Percentiles rank a stretch among this genome's conserved stretches.
Evolutionary conservation across 306 rosid genomes (phyloP).

Genomic region (cucumber (Cucumis sativus)): DNA sequence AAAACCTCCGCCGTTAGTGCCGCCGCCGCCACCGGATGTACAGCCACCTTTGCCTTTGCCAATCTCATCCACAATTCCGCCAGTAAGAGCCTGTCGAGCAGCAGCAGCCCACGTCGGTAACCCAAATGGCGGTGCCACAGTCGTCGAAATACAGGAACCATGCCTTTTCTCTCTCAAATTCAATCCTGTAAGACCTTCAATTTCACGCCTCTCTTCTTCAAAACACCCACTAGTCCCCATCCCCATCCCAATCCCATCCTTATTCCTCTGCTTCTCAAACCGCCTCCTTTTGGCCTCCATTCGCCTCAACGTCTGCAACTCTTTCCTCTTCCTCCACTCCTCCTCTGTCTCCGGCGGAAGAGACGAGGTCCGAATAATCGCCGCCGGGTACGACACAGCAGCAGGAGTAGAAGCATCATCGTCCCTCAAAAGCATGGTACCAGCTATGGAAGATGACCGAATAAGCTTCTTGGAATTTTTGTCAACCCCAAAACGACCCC

Average conservation of each 20-base stretch:
- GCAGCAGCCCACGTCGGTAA: constrained; percentile 25
- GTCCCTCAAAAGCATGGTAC: constrained; percentile 47
- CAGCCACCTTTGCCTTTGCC: constrained; percentile 28
- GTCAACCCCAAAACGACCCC: constrained; percentile 85
- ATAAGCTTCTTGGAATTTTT: constrained; percentile 40
- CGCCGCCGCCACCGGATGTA: neutral
- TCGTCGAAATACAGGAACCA: constrained; percentile 6
- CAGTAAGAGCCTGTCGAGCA: constrained; percentile 31
- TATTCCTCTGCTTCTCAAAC: constrained; percentile 74
- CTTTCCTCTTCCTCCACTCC: constrained; percentile 96
- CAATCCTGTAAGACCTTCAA: constrained; percentile 20
- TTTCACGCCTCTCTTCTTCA: constrained; percentile 33
- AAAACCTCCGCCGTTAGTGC: constrained; percentile 10
- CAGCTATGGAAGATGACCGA: constrained; percentile 67
- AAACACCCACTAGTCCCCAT: constrained; percentile 3
- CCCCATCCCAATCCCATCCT: constrained; percentile 31
- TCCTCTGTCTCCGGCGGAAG: constrained; percentile 91
- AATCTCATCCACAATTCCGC: constrained; percentile 16
- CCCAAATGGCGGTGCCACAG: constrained; percentile 17
- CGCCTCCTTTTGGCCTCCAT: constrained; percentile 83
- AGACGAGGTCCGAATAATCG: constrained; percentile 50
- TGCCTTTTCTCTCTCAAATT: constrained; percentile 14
- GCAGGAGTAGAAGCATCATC: constrained; percentile 16
- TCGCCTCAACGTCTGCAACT: constrained; percentile 69
- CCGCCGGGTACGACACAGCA: constrained; percentile 18